Base-by-base conservation (phyloP, 2,329 filamentous ascomycete genomes). In the Diplodia sapinea region DNA sequence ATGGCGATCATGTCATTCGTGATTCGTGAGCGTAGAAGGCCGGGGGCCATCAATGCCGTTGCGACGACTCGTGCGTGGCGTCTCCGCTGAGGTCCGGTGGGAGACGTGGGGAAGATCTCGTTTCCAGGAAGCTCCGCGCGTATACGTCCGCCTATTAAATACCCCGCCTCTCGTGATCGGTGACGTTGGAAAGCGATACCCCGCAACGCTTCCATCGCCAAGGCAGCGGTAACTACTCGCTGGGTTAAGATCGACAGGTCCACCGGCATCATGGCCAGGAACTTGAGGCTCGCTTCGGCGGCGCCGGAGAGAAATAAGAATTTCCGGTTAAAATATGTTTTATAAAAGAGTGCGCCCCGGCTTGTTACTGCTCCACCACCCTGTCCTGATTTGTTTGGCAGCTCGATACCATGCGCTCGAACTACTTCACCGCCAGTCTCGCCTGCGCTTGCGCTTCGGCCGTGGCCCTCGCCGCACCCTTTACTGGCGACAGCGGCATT, bases 201-300 rank as follows among this genome's bases (percentile, higher is more conserved):
- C 54, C 54, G 33, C 54, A 56, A n/a, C 17, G n/a, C 36, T 38
- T 38, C 36, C 7, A 13, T 9, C 26, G 51, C 51, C 51, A 56
- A 36, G 9, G 20, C 23, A 26, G 50, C 15, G n/a, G 17, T 55
- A 31, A 55, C 15, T 55, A 23, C 54, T 38, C 33, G 11, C 12
- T 8, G 0, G 31, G 31, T 13, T 40, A 26, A 7, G 54, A 56
- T 56, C 54, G 54, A 38, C 54, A 56, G 54, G 54, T 56, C 54
- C 54, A 56, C 54, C 54, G 54, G 54, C 20, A n/a, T 40, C 26
- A n/a, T 15, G n/a, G n/a, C 54, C 54, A 56, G 17, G 20, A 56
- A 20, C 54, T 40, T 7, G 54, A 20, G 31, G 36, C 20, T 31
- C 17, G 17, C 31, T 12, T 36, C 54, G n/a, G 31, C 33, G 33